Percentiles rank a stretch among this genome's conserved stretches.
These are phyloP conservation scores for Pythium guiyangense DNA, from an alignment of 352 stramenopile genomes.

Conservation along the genomic window DNA sequence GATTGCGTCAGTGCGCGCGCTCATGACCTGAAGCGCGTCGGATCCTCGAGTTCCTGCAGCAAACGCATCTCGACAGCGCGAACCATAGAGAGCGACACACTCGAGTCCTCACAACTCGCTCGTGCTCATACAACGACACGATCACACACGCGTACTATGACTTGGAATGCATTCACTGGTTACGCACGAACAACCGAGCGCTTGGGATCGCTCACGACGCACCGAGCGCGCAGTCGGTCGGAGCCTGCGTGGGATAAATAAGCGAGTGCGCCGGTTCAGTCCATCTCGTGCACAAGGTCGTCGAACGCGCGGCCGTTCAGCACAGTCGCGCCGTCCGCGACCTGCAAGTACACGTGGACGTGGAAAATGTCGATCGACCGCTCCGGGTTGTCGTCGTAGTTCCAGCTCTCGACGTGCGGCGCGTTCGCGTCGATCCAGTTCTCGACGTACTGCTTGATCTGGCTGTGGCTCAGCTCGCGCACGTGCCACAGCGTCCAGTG, in stretches of 20 bases:
- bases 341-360: constrained; percentile 88
- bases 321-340: constrained; percentile 43
- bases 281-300: constrained; percentile 65
- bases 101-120: no score
- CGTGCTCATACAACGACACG: no score
- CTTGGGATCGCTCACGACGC: no score
- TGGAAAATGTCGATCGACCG: constrained; percentile 89
- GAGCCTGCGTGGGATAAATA: no score
- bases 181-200: no score
- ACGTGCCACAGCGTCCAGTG: constrained; percentile 87
- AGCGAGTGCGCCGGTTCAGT: constrained; percentile 24
- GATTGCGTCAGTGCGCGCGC: constrained; percentile 43
- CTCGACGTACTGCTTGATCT: constrained; percentile 87
- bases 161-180: no score
- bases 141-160: no score
- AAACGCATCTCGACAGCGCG: no score
- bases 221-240: no score
- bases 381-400: constrained; percentile 88
- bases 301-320: constrained; percentile 60
- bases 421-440: constrained; percentile 86
- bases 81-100: no score
- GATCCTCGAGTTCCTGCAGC: no score
- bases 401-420: constrained; percentile 69
- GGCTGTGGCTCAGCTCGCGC: constrained; percentile 65
- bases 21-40: constrained; percentile 28